Evolutionary conservation across 148 eudicot genomes (phyloP), one percentile per base, ranked within the genome.

Genomic region (Fagopyrum tataricum): DNA sequence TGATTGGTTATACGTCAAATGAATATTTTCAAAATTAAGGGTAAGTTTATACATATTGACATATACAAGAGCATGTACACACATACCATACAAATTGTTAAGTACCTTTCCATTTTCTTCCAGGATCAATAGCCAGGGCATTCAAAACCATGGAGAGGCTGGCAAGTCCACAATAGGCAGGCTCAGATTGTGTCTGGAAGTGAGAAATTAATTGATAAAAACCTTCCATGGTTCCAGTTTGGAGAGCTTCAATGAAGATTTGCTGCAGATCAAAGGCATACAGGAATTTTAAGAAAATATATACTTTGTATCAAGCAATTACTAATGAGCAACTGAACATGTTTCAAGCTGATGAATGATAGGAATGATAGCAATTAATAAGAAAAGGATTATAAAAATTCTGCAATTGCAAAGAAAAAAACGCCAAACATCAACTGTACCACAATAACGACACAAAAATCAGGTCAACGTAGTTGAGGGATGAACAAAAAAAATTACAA

Each of bases 151-250:
- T 82, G 4, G 97, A 78, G 77, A 95, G 96, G 81, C 89, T 95
- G 70, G 99, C 97, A 79, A 95, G 78, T 77, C 99, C 99, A 80
- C 99, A 95, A 74, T 91, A 95, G 8, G 99, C 99, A 74, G 99
- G 99, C 77, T 95, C 99, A 9, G 99, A 95, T 76, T 95, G 99
- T 40, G 99, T 95, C 81, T 95, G 96, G 76, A 88, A 95, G 80
- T 87, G 86, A 24, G 99, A 87, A 43, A 95, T 89, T 84, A 95
- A 84, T 82, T 81, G 90, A 80, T 88, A 95, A 76, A 95, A 95
- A 1, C 92, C 92, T 79, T 90, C 94, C 89, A 90, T 86, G 10
- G 87, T 83, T 70, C 96, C 97, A 66, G 76, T 79, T 72, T 82
- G 80, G 74, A 92, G 79, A 74, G 99, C 96, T 85, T 95, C 96